A percentile compares a stretch with the other conserved stretches of the same genome.
phyloP scores from a whole-genome alignment of 2,329 filamentous ascomycete species.

The Pezicula rhizophila region DNA sequence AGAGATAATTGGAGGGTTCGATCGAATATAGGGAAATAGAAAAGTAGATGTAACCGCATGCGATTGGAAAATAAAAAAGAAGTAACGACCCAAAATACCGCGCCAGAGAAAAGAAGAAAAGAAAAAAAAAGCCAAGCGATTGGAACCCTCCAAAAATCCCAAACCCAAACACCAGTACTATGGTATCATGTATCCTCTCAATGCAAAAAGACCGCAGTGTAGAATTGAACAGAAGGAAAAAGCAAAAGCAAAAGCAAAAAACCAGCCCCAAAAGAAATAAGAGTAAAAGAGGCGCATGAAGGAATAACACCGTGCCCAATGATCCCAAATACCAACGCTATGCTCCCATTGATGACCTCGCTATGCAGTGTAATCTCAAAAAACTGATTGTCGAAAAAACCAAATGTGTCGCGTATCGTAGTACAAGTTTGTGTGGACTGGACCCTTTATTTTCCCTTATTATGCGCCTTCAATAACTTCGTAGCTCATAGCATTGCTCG shows the following conservation, averaged over 20 bases:
- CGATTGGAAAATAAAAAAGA: conserved; percentile 2
- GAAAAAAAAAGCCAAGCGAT: conserved; percentile 2
- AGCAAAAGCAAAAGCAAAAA: conserved; percentile 7
- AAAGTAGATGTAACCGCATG: conserved; percentile 19
- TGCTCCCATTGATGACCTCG: conserved; percentile 18
- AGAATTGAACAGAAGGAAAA: neutral
- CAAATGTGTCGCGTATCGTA: conserved; percentile 10
- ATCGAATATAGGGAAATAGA: conserved; percentile 5
- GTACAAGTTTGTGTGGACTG: conserved; percentile 10
- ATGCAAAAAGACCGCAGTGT: conserved; percentile 13
- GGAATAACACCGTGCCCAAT: conserved; percentile 17
- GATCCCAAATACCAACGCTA: conserved; percentile 20
- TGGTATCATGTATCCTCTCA: conserved; percentile 25
- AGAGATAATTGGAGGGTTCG: conserved; percentile 1
- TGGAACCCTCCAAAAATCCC: conserved; percentile 3
- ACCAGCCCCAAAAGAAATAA: neutral
- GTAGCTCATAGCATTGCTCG: conserved; percentile 22
- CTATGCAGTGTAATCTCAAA: conserved; percentile 23
- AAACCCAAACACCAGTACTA: conserved; percentile 20
- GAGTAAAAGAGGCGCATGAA: conserved; percentile 5
- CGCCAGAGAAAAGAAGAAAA: conserved; percentile 4
- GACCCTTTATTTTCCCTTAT: conserved; percentile 16
- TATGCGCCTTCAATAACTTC: conserved; percentile 27
- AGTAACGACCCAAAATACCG: neutral
- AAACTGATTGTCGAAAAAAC: conserved; percentile 2